Conservation (phyloP, 192 early-diverging fungal species). For the Dissophora globulifera region DNA sequence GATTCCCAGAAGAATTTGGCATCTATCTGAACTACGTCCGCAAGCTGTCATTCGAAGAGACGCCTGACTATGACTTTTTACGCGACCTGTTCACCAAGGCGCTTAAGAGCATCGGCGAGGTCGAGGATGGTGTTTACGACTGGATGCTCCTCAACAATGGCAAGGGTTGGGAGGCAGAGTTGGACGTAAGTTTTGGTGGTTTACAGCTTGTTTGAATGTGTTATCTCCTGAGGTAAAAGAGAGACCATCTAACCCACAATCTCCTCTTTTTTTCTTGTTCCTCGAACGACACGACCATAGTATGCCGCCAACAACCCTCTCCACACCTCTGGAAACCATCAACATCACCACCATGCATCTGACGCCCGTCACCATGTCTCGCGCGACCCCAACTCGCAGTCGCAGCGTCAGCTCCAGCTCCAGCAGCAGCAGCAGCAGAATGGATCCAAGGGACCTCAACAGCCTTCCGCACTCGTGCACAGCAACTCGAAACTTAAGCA, state of each 20-base stretch:
- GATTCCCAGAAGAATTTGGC: constrained; percentile 93
- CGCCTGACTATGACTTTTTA: constrained; percentile 95
- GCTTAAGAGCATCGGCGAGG: constrained; percentile 72
- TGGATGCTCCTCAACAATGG: constrained; percentile 81
- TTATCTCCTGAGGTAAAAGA: no score
- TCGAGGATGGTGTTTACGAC: constrained; percentile 94
- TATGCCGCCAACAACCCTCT: constrained; percentile 46
- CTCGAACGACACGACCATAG: not conserved
- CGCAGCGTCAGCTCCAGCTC: constrained; percentile 26
- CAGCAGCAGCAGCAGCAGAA: constrained; percentile 22
- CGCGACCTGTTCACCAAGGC: constrained; percentile 85
- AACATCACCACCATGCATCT: constrained; percentile 28
- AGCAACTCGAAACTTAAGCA: constrained; percentile 50
- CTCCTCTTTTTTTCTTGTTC: not conserved
- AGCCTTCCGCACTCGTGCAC: constrained; percentile 37
- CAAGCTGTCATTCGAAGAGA: constrained; percentile 93
- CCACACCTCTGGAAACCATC: no score
- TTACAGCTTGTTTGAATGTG: no score
- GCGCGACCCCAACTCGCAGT: constrained; percentile 34
- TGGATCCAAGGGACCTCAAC: constrained; percentile 22
- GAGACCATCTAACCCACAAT: no score
- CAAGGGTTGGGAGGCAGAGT: constrained; percentile 59
- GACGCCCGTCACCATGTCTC: constrained; percentile 25
- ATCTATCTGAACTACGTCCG: constrained; percentile 90
- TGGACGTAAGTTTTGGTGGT: constrained; percentile 20